Evolutionary conservation across 1,139 yeast species (phyloP).

Genomic region (Petasospora fabianii): DNA sequence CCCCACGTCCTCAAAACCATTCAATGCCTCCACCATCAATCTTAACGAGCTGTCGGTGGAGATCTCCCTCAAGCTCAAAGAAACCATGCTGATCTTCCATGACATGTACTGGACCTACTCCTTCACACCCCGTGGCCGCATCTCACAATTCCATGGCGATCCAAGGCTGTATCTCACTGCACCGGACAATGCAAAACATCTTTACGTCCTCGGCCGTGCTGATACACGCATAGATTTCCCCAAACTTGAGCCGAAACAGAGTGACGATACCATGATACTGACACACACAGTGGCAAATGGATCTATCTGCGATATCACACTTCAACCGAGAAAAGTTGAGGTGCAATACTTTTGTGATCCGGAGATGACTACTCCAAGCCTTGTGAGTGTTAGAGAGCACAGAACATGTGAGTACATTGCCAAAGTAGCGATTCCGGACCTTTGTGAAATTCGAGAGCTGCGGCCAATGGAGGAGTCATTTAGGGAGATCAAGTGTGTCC

Average conservation of each 20-base stretch:
- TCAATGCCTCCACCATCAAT: background rate
- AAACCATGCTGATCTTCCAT: slow-evolving; percentile 34
- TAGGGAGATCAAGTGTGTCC: slow-evolving; percentile 42
- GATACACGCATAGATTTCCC: slow-evolving; percentile 26
- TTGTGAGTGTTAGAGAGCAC: slow-evolving; percentile 55
- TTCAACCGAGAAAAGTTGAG: slow-evolving; percentile 56
- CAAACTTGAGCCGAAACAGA: slow-evolving; percentile 26
- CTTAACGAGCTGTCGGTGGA: slow-evolving; percentile 3
- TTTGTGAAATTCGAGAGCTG: slow-evolving; percentile 55
- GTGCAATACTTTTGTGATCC: slow-evolving; percentile 67
- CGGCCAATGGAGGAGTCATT: slow-evolving; percentile 37
- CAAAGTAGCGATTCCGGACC: slow-evolving; percentile 51
- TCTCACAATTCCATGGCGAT: slow-evolving; percentile 54
- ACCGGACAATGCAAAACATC: too few species aligned
- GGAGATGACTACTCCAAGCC: slow-evolving; percentile 28
- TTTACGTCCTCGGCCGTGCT: slow-evolving; percentile 45
- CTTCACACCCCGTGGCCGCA: slow-evolving; percentile 50
- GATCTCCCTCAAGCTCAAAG: slow-evolving; percentile 28
- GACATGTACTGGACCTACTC: slow-evolving; percentile 65
- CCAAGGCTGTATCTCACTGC: too few species aligned
- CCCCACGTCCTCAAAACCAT: background rate
- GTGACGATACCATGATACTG: slow-evolving; percentile 33
- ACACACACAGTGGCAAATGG: slow-evolving; percentile 60
- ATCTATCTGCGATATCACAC: slow-evolving; percentile 68
- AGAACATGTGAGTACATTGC: slow-evolving; percentile 71